phyloP scores from a whole-genome alignment of 257 asterid genomes.

The Salvia rosmarinus region DNA sequence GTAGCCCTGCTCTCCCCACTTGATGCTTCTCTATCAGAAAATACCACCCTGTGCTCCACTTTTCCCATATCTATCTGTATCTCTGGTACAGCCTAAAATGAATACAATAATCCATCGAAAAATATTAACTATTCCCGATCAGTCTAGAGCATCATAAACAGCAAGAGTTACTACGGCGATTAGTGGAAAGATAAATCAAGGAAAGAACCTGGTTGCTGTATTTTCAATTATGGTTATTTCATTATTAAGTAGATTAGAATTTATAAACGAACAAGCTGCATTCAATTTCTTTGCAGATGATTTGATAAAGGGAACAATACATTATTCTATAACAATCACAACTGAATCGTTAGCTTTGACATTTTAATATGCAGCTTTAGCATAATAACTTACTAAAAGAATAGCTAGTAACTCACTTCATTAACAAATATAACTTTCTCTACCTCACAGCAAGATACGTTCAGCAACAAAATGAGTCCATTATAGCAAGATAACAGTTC shows the following conservation, averaged over 20 bases:
- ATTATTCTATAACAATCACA: neutral
- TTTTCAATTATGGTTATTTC: neutral
- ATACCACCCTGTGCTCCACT: conserved; percentile 93
- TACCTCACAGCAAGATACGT: neutral
- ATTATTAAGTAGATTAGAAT: neutral
- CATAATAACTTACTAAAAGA: conserved; percentile 1
- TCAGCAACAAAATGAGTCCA: neutral
- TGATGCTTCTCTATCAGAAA: conserved; percentile 87
- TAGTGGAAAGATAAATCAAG: neutral
- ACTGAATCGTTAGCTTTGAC: neutral
- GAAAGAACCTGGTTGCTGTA: neutral
- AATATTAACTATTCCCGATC: conserved; percentile 2
- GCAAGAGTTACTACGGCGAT: no score
- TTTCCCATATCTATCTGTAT: conserved; percentile 98
- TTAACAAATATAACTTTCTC: conserved; percentile 21
- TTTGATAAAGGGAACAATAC: neutral
- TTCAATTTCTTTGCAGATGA: neutral
- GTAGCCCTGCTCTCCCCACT: conserved; percentile 96
- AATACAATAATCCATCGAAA: neutral
- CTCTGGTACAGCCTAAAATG: conserved; percentile 70
- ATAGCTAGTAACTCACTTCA: conserved; percentile 13
- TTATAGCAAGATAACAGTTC: neutral
- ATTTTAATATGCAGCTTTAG: neutral
- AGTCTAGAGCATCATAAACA: neutral
- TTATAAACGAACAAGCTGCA: conserved; percentile 18